Conservation (phyloP, 768 basidiomycete species). For the Lentinula boryana region DNA sequence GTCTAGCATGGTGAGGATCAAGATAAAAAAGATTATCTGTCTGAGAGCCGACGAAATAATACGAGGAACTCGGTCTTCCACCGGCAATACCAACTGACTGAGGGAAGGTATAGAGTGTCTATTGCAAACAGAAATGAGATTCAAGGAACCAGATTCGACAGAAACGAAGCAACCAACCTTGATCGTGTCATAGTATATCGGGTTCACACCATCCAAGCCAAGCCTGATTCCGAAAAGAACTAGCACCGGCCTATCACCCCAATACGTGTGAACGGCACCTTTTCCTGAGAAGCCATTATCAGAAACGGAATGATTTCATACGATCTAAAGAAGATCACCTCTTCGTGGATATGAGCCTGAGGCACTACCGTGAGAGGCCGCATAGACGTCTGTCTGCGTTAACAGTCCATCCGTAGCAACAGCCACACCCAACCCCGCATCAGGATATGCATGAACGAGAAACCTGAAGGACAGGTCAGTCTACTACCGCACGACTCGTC, state of each 20-base stretch:
- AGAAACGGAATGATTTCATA: not conserved
- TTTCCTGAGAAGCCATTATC: slow-evolving; percentile 12
- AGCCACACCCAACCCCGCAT: slow-evolving; percentile 74
- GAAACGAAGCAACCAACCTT: slow-evolving; percentile 39
- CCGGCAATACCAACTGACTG: slow-evolving; percentile 97
- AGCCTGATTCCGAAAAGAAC: slow-evolving; percentile 82
- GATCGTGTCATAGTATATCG: slow-evolving; percentile 85
- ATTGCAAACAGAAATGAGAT: slow-evolving; percentile 3
- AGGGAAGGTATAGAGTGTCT: slow-evolving; percentile 88
- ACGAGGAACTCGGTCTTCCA: slow-evolving; percentile 93
- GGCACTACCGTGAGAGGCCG: slow-evolving; percentile 48
- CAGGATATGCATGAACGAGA: slow-evolving; percentile 73
- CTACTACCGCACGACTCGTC: not conserved
- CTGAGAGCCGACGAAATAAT: slow-evolving; percentile 95
- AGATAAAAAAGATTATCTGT: slow-evolving; percentile 82
- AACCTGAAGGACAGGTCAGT: slow-evolving; percentile 35
- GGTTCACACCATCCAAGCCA: slow-evolving; percentile 91
- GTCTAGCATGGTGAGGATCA: slow-evolving; percentile 74
- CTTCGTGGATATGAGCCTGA: slow-evolving; percentile 4
- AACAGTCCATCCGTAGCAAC: slow-evolving; percentile 79
- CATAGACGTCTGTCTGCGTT: slow-evolving; percentile 81
- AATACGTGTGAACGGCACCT: slow-evolving; percentile 26
- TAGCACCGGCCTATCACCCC: slow-evolving; percentile 84
- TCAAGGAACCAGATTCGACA: not conserved
- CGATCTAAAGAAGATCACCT: not conserved